Evolutionary conservation across 257 asterid genomes (phyloP).

Genomic region (Solanum boliviense): DNA sequence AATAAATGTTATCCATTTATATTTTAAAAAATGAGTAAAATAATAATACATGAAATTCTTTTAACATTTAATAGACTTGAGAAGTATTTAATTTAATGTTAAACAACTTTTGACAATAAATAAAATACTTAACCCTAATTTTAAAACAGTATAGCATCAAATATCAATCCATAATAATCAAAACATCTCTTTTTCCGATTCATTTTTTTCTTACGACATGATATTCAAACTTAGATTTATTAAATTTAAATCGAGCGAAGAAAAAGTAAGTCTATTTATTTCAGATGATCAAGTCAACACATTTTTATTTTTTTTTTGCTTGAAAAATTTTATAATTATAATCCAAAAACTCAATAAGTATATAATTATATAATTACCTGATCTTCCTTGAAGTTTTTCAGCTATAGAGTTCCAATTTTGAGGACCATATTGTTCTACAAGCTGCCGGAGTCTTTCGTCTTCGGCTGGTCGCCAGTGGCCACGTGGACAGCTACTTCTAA

Average conservation of each 20-base stretch:
- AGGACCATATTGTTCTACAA: slow-evolving; percentile 77
- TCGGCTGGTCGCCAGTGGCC: slow-evolving; percentile 98
- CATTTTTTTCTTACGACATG: background rate
- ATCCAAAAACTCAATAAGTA: background rate
- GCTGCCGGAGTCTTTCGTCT: slow-evolving; percentile 71
- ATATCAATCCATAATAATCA: background rate
- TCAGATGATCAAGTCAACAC: background rate
- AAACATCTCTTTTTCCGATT: background rate
- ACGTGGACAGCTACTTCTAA: slow-evolving; percentile 53
- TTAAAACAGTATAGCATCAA: background rate
- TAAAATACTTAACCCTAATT: slow-evolving; percentile 5
- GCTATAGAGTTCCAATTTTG: slow-evolving; percentile 96
- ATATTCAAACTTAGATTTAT: background rate
- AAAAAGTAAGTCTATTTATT: background rate
- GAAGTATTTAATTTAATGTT: background rate
- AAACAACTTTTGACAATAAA: background rate
- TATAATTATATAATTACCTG: slow-evolving; percentile 27
- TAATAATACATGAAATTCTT: background rate
- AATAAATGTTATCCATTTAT: background rate
- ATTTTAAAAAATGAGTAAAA: background rate
- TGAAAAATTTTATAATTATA: background rate
- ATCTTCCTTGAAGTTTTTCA: slow-evolving; percentile 93
- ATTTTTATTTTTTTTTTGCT: background rate
- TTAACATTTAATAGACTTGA: background rate
- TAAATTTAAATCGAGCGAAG: background rate